Evolutionary conservation across 2,329 filamentous ascomycete genomes (phyloP).

Genomic region (Xylaria sp.): DNA sequence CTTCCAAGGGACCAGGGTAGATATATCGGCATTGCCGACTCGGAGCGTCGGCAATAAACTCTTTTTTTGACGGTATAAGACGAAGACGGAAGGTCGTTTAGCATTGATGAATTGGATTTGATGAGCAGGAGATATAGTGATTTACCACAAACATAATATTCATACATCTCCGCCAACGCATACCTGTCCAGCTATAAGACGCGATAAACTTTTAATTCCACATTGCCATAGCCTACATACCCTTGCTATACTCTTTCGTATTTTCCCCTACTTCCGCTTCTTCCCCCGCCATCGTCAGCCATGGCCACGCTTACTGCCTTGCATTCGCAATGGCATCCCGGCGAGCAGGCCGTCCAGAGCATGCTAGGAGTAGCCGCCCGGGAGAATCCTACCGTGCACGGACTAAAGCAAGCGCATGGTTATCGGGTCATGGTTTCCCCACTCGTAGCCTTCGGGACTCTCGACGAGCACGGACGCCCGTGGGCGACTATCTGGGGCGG

Average conservation of each 20-base stretch:
- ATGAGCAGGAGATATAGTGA: neutral
- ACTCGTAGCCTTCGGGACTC: slow-evolving; percentile 76
- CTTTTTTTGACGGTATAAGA: neutral
- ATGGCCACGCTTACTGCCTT: slow-evolving; percentile 31
- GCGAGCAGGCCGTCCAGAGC: slow-evolving; percentile 72
- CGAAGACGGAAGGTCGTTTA: neutral
- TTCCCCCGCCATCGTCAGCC: slow-evolving; percentile 34
- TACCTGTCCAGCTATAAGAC: neutral
- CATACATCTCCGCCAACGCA: neutral
- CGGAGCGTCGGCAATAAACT: slow-evolving; percentile 1
- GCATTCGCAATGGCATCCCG: slow-evolving; percentile 65
- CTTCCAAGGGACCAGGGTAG: neutral
- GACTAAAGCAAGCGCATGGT: slow-evolving; percentile 69
- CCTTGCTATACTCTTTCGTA: neutral
- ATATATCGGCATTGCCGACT: neutral
- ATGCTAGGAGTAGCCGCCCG: slow-evolving; percentile 66
- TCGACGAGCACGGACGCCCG: slow-evolving; percentile 71
- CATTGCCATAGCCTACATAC: neutral
- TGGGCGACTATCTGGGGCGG: slow-evolving; percentile 88
- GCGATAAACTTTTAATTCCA: neutral
- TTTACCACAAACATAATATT: neutral
- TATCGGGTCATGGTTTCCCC: slow-evolving; percentile 70
- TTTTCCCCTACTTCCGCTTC: neutral
- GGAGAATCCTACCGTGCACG: slow-evolving; percentile 74
- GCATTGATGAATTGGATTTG: neutral